Evolutionary conservation across 2,329 filamentous ascomycete species (phyloP), one percentile per base, ranked within the genome.

Genomic region (Hymenoscyphus linearis): DNA sequence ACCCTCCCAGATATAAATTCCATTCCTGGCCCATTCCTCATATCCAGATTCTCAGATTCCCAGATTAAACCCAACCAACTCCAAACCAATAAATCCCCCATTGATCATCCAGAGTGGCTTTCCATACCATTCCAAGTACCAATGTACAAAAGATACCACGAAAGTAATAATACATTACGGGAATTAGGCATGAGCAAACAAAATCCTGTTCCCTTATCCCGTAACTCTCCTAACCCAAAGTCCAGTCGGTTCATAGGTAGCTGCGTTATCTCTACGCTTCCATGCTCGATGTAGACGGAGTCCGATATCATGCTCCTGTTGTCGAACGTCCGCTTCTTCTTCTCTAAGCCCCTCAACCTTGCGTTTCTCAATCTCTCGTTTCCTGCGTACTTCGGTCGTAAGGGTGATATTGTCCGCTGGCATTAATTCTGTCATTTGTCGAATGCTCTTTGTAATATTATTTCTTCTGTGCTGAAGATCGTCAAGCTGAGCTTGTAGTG

Each of bases 161-260:
- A 31, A 31, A 31, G 31, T 31, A 31, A 31, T 7, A 31, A 5
- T 31, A 31, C 10, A 64, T 22, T 53, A 34, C 25, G 13, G 12
- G 27, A 34, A 53, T 53, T 2, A 53, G 27, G 26, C 26, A 53
- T 31, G 50, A 31, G 50, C 25, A 34, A 53, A 34, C 14, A 31
- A 52, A n/a, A 47, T 47, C 14, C 6, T 7, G 6, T 14, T 1
- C 13, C 52, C 14, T 82, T 73, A 88, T 64, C 80, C 83, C 22
- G 89, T 92, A 63, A 92, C 87, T 65, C 91, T 81, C 69, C 87
- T 83, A 56, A 96, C 88, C 91, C 91, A 96, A 10, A 96, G 75
- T 34, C 83, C 83, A 0, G 86, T 87, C 12, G 84, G 84, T 69
- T 90, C 86, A 68, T 80, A 88, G 36, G 80, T 79, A 2, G 80